Evolutionary conservation across 2,329 filamentous ascomycete genomes (phyloP).

Genomic region (Colletotrichum sp.): DNA sequence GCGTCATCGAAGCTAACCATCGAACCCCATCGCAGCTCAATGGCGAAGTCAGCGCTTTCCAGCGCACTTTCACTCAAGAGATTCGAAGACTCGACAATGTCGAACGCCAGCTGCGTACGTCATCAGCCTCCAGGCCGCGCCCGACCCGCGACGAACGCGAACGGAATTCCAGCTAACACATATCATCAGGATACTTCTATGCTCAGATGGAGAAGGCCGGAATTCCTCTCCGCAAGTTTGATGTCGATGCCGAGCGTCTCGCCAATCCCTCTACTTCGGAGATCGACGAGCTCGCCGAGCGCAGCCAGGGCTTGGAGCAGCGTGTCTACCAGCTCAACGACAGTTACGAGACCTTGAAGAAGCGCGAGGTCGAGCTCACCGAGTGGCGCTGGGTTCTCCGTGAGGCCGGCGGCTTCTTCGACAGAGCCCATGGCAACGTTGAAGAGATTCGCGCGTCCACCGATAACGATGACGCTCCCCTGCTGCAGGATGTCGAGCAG

Average conservation of each 20-base stretch:
- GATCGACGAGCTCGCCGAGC: conserved; percentile 94
- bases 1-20: conserved; percentile 21
- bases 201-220: conserved; percentile 92
- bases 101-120: conserved; percentile 92
- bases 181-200: conserved; percentile 82
- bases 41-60: conserved; percentile 89
- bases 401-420: conserved; percentile 97
- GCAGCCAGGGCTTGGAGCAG: conserved; percentile 90
- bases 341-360: conserved; percentile 98
- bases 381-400: conserved; percentile 98
- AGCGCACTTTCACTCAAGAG: conserved; percentile 96
- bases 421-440: conserved; percentile 92
- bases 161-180: conserved; percentile 30
- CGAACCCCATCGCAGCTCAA: conserved; percentile 70
- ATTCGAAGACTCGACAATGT: conserved; percentile 98
- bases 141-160: neutral
- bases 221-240: conserved; percentile 86
- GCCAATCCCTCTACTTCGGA: conserved; percentile 90
- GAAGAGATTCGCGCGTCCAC: conserved; percentile 94
- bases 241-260: conserved; percentile 86
- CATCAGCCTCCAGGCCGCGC: conserved; percentile 10
- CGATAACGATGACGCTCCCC: conserved; percentile 89
- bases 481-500: conserved; percentile 92
- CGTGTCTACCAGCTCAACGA: conserved; percentile 91
- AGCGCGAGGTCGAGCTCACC: conserved; percentile 92